Base-by-base conservation (phyloP, 345 rosid species). In the Eucalyptus urophylla region DNA sequence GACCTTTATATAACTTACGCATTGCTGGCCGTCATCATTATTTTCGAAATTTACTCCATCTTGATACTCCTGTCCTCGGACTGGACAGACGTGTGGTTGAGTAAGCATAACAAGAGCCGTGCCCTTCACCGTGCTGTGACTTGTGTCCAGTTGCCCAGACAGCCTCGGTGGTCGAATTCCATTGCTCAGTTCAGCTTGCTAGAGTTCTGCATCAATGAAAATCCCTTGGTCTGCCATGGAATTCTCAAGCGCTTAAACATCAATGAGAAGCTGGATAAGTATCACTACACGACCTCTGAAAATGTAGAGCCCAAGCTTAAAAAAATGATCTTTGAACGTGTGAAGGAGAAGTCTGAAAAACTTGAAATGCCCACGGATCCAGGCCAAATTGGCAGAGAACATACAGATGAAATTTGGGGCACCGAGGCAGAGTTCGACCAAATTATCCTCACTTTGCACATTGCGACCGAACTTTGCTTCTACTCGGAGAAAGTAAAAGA, bases 1-100 rank as follows among this genome's bases (percentile, higher is more conserved):
- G 92, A 93, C 85, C n/a, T 76, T 24, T 22, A 29, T 56, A 25
- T 93, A 8, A 88, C 93, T 56, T 92, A 86, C 17, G 33, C 58
- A 27, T 53, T 92, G 80, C 88, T 92, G 29, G 62, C 16, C 8
- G 90, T 86, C 7, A 91, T 92, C 19, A 13, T 90, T 81, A 19
- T 69, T 43, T 76, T 91, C 9, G 93, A 93, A 27, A 33, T 65
- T 14, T 81, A 45, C 51, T 86, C 92, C 13, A 15, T 76, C 6
- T 86, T 58, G 17, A 4, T 53, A 62, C 85, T 81, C 15, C 6
- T 86, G 21, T 53, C 88, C 13, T 93, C 93, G 2, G 89, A 87
- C 27, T 88, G 91, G 92, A 50, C 89, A 9, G 37, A 83, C 24
- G 17, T 87, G 4, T 56, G 88, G 90, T 14, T 65, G 21, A 40